phyloP scores from a whole-genome alignment of 139 green algal genomes.

The Chlorella sp. region DNA sequence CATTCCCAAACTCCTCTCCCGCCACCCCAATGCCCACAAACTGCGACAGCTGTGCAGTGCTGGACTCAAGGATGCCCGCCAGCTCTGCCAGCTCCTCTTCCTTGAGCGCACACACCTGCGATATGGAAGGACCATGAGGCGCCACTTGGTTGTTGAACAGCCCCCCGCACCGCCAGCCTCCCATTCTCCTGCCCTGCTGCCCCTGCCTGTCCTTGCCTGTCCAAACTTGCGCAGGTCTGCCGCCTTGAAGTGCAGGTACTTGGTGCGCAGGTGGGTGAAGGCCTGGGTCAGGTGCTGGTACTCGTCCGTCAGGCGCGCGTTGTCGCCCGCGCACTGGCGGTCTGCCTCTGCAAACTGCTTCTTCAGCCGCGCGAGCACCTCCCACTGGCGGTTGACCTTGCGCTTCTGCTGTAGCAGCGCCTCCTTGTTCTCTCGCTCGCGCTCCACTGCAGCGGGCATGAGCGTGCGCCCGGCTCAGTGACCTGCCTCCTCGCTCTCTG shows the following conservation, averaged over 20 bases:
- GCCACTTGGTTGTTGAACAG: no score
- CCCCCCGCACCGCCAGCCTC: no score
- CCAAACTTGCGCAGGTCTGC: slow-evolving; percentile 13
- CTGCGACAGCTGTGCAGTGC: no score
- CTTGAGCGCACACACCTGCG: slow-evolving; percentile 17
- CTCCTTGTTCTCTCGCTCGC: slow-evolving; percentile 32
- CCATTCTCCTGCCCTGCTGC: no score
- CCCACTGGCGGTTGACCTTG: slow-evolving; percentile 24
- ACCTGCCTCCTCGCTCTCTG: background rate
- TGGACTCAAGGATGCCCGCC: no score
- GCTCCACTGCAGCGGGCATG: slow-evolving; percentile 15
- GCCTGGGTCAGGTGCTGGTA: slow-evolving; percentile 20
- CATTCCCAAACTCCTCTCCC: no score
- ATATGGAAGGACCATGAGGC: background rate
- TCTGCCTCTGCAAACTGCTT: slow-evolving; percentile 20
- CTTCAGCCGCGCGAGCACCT: slow-evolving; percentile 9
- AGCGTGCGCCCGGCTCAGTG: background rate
- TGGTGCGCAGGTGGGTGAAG: slow-evolving; percentile 23
- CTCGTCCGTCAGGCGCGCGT: slow-evolving; percentile 20
- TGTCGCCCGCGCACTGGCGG: background rate
- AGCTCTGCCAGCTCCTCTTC: slow-evolving; percentile 23
- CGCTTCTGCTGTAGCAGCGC: slow-evolving; percentile 30
- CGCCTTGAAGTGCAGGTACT: slow-evolving; percentile 29
- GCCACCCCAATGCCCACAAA: no score
- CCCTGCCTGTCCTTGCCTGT: background rate